phyloP scores from a whole-genome alignment of 129 eudicot species.

The Escallonia herrerae region DNA sequence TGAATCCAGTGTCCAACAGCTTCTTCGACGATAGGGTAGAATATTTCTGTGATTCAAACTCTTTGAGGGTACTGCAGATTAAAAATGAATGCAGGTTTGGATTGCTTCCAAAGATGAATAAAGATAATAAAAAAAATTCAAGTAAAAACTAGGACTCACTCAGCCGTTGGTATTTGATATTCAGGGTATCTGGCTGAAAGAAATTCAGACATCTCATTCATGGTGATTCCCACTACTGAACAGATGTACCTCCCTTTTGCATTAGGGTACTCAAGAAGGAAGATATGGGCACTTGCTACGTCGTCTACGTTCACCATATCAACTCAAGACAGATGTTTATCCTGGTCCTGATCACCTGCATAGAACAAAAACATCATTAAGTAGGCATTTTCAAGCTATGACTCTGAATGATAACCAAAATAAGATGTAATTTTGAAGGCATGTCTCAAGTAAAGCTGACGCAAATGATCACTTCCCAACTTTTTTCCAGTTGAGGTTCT shows the following conservation, averaged over 20 bases:
- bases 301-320: constrained; percentile 50
- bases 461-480: too few relatives aligned
- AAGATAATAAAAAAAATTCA: background rate
- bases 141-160: constrained; percentile 27
- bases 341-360: constrained; percentile 21
- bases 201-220: constrained; percentile 22
- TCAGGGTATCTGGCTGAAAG: constrained; percentile 41
- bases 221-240: constrained; percentile 28
- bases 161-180: constrained; percentile 28
- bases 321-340: background rate
- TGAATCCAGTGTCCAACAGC: constrained; percentile 40
- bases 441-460: too few relatives aligned
- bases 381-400: too few relatives aligned
- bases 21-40: constrained; percentile 23
- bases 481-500: too few relatives aligned
- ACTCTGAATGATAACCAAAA: too few relatives aligned
- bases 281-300: constrained; percentile 48
- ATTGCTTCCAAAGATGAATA: background rate
- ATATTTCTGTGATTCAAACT: background rate
- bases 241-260: constrained; percentile 62
- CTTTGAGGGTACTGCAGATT: constrained; percentile 22
- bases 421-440: too few relatives aligned
- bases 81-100: background rate
- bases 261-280: constrained; percentile 33
- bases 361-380: too few relatives aligned